phyloP scores from a whole-genome alignment of 192 early-diverging fungal species.

The Irineochytrium annulatum region DNA sequence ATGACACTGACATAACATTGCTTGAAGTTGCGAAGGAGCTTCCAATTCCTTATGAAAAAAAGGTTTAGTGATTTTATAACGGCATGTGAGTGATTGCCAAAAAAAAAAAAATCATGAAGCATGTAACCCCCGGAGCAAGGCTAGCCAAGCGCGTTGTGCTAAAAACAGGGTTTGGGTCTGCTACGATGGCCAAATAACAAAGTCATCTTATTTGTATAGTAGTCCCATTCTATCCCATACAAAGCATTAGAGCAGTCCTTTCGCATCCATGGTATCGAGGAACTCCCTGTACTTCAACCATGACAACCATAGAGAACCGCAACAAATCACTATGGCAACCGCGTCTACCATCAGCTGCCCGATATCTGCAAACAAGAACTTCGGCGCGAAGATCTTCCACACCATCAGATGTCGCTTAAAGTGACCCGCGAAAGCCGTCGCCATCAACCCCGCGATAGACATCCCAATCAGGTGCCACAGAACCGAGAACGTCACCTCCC shows the following conservation, averaged over 20 bases:
- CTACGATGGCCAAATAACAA: too few relatives aligned
- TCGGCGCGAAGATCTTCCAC: conserved; percentile 95
- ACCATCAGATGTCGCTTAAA: conserved; percentile 92
- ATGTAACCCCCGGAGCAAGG: too few relatives aligned
- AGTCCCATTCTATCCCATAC: too few relatives aligned
- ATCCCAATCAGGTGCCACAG: conserved; percentile 27
- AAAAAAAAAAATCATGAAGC: too few relatives aligned
- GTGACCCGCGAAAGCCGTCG: conserved; percentile 56
- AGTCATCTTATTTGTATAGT: too few relatives aligned
- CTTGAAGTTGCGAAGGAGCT: too few relatives aligned
- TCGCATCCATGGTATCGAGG: not conserved
- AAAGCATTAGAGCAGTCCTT: conserved; percentile 7
- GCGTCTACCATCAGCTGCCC: conserved; percentile 15
- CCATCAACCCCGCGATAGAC: conserved; percentile 44
- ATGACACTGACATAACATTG: too few relatives aligned
- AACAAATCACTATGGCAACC: conserved; percentile 18
- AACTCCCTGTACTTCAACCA: conserved; percentile 18
- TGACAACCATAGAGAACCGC: conserved; percentile 14
- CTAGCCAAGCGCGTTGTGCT: too few relatives aligned
- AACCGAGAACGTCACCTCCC: conserved; percentile 36
- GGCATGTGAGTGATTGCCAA: too few relatives aligned
- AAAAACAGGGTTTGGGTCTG: too few relatives aligned
- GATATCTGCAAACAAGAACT: conserved; percentile 60
- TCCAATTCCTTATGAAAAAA: too few relatives aligned
- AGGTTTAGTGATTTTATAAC: too few relatives aligned